A percentile compares a stretch with the other conserved stretches of the same genome.
Conservation (phyloP, 1,139 yeast species). For the Geotrichum aggregatum region DNA sequence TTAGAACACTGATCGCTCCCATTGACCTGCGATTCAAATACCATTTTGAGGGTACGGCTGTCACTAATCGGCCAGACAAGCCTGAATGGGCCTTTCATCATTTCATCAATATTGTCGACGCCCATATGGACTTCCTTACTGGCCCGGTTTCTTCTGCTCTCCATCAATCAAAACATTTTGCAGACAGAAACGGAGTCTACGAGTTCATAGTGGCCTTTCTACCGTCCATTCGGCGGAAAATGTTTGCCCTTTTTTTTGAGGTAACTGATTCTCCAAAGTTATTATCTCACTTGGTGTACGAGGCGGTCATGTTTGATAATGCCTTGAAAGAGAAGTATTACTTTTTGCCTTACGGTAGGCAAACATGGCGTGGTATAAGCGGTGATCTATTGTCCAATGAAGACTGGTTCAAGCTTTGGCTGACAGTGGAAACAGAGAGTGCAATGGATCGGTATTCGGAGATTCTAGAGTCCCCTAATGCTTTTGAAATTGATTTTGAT, state of each 20-base stretch:
- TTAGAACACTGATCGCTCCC: constrained; percentile 53
- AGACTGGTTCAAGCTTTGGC: constrained; percentile 56
- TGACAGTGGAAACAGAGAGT: constrained; percentile 53
- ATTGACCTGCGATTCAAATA: constrained; percentile 61
- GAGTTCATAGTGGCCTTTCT: constrained; percentile 58
- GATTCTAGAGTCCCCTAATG: constrained; percentile 50
- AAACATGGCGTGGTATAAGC: constrained; percentile 56
- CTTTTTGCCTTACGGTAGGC: constrained; percentile 48
- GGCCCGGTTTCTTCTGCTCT: constrained; percentile 38
- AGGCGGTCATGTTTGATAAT: constrained; percentile 58
- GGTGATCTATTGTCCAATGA: constrained; percentile 49
- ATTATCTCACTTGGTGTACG: constrained; percentile 58
- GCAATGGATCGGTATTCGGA: constrained; percentile 48
- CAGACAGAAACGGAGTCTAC: constrained; percentile 37
- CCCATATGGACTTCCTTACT: constrained; percentile 43
- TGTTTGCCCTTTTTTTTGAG: constrained; percentile 39
- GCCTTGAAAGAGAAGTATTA: constrained; percentile 51
- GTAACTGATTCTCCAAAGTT: constrained; percentile 48
- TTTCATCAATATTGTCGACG: constrained; percentile 49
- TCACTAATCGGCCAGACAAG: constrained; percentile 65
- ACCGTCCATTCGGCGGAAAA: constrained; percentile 50
- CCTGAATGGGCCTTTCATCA: constrained; percentile 78
- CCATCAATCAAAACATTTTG: constrained; percentile 31
- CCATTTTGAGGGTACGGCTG: constrained; percentile 61
- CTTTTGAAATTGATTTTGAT: constrained; percentile 61